Base-by-base conservation (phyloP, 805 yeast genomes). In the Debaryomyces tyrocola region DNA sequence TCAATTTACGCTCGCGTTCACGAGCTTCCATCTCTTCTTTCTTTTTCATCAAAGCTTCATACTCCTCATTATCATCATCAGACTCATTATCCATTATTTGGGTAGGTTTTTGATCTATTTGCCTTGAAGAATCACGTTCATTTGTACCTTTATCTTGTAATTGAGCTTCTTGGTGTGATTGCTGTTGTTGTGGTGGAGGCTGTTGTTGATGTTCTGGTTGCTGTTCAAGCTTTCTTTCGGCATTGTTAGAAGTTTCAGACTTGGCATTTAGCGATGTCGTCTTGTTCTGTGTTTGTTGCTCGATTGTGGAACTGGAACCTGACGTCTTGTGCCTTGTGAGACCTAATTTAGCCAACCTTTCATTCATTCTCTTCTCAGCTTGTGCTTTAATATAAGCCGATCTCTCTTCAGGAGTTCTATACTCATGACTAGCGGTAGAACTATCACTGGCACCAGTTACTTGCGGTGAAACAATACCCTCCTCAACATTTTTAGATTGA, bases 331-430 rank as follows among this genome's bases (percentile, higher is more conserved):
- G 66, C 59, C 82, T 71, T 18, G 75, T 67, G 48, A 89, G 78
- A 2, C 96, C 96, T 47, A 90, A 74, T 51, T 84, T 86, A 2
- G 95, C 96, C 57, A 90, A 74, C 56, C 90, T 76, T 57, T 87
- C 96, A 50, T 83, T 84, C 97, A 90, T 90, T 65, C 87, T 79
- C 64, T 71, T 70, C 57, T 84, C 83, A 1, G 79, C 78, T 58
- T 87, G 92, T 14, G 90, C 92, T 63, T 88, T 90, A 44, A 89
- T 82, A 57, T 80, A 78, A n/a, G 88, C 85, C 4, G 94, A 79
- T 49, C 95, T 74, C 39, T 87, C 91, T 48, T 81, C 86, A 1
- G 87, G 75, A 9, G 81, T 69, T 27, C 63, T 71, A 59, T 65
- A 72, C 9, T 47, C 49, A n/a, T 18, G 28, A 18, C 14, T 17